Conservation (phyloP, 2,329 filamentous ascomycete genomes). For the Stemphylium lycopersici region DNA sequence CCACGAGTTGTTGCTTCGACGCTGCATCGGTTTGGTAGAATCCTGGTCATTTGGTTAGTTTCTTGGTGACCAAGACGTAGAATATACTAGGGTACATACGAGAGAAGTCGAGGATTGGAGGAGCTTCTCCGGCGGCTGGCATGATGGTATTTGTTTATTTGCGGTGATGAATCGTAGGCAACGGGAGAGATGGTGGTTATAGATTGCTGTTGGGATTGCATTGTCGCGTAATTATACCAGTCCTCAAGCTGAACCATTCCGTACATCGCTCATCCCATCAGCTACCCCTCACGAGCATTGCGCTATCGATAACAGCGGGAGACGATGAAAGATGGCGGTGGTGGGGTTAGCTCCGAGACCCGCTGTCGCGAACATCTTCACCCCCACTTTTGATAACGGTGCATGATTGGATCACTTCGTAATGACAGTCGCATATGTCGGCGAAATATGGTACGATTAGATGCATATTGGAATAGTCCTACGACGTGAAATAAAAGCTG, state of each 20-base stretch:
- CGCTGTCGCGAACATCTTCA: neutral
- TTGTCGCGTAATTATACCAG: neutral
- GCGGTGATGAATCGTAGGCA: neutral
- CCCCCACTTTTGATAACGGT: constrained; percentile 1
- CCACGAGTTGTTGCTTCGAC: constrained; percentile 35
- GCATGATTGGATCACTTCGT: neutral
- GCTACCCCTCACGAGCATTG: neutral
- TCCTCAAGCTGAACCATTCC: neutral
- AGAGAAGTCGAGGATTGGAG: constrained; percentile 38
- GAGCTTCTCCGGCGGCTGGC: constrained; percentile 28
- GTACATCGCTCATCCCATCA: neutral
- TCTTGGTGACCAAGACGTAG: neutral
- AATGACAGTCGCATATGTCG: no score
- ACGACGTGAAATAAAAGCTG: no score
- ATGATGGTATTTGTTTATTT: constrained; percentile 12
- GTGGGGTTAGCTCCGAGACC: constrained; percentile 7
- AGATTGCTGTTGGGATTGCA: neutral
- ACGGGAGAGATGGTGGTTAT: neutral
- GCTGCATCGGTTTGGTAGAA: constrained; percentile 35
- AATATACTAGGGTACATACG: constrained; percentile 13
- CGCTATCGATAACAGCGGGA: constrained; percentile 1
- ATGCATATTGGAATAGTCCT: no score
- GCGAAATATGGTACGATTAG: no score
- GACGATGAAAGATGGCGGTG: constrained; percentile 13
- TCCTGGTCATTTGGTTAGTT: constrained; percentile 7